phyloP scores from a whole-genome alignment of 2,329 filamentous ascomycete species.

The Aspergillus candidus region DNA sequence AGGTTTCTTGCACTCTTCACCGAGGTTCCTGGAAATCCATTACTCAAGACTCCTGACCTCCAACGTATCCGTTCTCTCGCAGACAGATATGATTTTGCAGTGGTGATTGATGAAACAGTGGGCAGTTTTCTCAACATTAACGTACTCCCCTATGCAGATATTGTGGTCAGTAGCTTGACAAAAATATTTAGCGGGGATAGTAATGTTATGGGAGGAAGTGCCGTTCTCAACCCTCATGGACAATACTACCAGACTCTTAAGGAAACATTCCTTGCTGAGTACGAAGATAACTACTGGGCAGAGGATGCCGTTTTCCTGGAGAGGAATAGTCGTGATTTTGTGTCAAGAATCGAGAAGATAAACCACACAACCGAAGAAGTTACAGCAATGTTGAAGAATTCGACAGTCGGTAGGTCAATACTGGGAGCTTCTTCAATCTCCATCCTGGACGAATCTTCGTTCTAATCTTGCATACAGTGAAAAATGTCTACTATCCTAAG shows the following conservation, averaged over 20 bases:
- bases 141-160: constrained; percentile 79
- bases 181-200: constrained; percentile 97
- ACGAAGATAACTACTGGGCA: constrained; percentile 87
- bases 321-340: constrained; percentile 90
- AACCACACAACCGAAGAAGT: constrained; percentile 82
- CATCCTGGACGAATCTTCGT: background rate
- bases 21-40: constrained; percentile 90
- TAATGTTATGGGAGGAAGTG: constrained; percentile 92
- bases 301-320: constrained; percentile 95
- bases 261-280: constrained; percentile 56
- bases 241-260: constrained; percentile 67
- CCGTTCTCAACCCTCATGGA: constrained; percentile 60
- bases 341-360: constrained; percentile 72
- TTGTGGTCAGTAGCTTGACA: constrained; percentile 90
- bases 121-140: constrained; percentile 96
- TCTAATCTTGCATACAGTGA: constrained; percentile 51
- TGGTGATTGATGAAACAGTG: constrained; percentile 93
- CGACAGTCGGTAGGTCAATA: constrained; percentile 43
- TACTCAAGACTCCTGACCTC: constrained; percentile 79
- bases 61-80: constrained; percentile 72
- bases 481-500: constrained; percentile 82
- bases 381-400: constrained; percentile 61
- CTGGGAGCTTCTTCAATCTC: background rate
- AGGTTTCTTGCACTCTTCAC: constrained; percentile 79
- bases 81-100: constrained; percentile 76